These are phyloP conservation scores for Cladorrhinum sp. DNA, from an alignment of 2,329 filamentous ascomycete species.

Conservation along the genomic window DNA sequence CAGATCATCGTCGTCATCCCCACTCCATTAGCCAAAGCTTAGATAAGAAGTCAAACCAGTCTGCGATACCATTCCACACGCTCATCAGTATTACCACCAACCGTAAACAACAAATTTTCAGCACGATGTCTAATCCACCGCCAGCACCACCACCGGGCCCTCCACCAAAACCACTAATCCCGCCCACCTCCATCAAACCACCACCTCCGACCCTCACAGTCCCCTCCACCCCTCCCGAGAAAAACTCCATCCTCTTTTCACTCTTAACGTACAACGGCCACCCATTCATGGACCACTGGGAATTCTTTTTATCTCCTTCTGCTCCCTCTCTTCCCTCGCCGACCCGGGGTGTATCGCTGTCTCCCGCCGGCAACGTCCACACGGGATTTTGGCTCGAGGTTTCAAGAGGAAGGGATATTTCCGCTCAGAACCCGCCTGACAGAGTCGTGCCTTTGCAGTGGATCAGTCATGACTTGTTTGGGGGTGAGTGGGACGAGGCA, in stretches of 20 bases:
- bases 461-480: conserved; percentile 5
- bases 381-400: conserved; percentile 15
- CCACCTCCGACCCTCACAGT: not conserved
- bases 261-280: conserved; percentile 21
- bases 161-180: not conserved
- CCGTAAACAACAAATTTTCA: not conserved
- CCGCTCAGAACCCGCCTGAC: not conserved
- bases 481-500: not conserved
- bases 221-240: not conserved
- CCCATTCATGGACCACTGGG: conserved; percentile 22
- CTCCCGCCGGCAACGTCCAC: conserved; percentile 14
- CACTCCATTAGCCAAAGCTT: too few relatives aligned
- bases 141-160: not conserved
- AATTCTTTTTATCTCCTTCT: conserved; percentile 8
- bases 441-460: conserved; percentile 9
- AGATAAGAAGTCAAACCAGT: too few relatives aligned
- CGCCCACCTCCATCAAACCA: not conserved
- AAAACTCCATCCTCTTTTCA: conserved; percentile 5
- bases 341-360: not conserved
- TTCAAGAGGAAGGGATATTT: conserved; percentile 6
- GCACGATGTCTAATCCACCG: not conserved
- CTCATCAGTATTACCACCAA: too few relatives aligned
- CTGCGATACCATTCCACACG: too few relatives aligned
- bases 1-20: too few relatives aligned
- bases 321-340: not conserved